Percentiles rank a stretch among this genome's conserved stretches.
Conservation (phyloP, 306 rosid genomes). For the Sesbania bispinosa region DNA sequence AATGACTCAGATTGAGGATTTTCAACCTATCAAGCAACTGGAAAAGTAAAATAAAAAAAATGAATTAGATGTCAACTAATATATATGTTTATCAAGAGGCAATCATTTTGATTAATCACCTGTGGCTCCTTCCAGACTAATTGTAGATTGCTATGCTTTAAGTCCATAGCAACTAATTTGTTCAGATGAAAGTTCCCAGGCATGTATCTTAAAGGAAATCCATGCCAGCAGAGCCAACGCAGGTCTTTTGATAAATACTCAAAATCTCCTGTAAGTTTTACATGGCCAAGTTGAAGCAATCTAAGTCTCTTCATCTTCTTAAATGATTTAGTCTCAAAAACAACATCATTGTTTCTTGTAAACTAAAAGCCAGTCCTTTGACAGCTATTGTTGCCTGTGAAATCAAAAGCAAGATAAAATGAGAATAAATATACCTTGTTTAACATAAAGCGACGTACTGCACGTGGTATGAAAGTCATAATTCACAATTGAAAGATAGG, state of each 20-base stretch:
- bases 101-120: background rate
- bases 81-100: background rate
- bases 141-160: background rate
- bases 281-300: slow-evolving; percentile 15
- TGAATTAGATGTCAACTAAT: background rate
- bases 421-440: background rate
- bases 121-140: background rate
- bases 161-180: background rate
- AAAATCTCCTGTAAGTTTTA: slow-evolving; percentile 1
- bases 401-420: background rate
- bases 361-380: background rate
- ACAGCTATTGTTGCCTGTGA: background rate
- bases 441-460: background rate
- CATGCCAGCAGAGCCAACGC: slow-evolving; percentile 10
- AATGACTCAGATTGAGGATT: slow-evolving; percentile 15
- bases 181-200: background rate
- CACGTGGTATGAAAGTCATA: background rate
- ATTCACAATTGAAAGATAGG: background rate
- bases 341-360: background rate
- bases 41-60: background rate
- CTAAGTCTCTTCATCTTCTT: background rate
- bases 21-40: slow-evolving; percentile 1
- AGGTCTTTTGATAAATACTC: background rate
- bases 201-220: background rate
- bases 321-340: background rate